A percentile compares a stretch with the other conserved stretches of the same genome.
These are phyloP conservation scores for Hamamelis virginiana DNA, from an alignment of 164 flowering plant species.

Conservation along the genomic window DNA sequence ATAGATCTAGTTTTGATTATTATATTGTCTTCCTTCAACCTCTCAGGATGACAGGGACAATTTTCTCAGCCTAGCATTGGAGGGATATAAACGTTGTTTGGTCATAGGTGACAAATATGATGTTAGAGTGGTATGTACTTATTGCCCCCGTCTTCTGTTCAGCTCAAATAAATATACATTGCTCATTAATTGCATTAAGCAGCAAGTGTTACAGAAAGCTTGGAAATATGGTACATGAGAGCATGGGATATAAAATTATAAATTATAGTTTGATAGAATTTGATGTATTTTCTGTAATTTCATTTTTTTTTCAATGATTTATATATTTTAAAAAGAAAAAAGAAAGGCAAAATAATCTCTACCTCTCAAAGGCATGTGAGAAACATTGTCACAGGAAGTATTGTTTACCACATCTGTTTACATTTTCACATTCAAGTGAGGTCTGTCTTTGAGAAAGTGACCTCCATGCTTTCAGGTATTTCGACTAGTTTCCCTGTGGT, in stretches of 20 bases:
- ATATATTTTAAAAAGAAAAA: too few species aligned
- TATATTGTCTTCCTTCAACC: constrained; percentile 12
- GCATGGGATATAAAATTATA: too few species aligned
- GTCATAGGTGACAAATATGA: constrained; percentile 90
- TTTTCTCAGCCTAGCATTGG: constrained; percentile 79
- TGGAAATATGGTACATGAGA: background rate
- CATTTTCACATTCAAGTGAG: background rate
- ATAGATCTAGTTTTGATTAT: constrained; percentile 1
- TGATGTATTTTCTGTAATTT: background rate
- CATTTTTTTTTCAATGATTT: too few species aligned
- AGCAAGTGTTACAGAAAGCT: background rate
- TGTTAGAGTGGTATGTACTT: constrained; percentile 72
- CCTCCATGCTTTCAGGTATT: constrained; percentile 67
- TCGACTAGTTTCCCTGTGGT: constrained; percentile 93
- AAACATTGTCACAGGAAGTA: too few species aligned
- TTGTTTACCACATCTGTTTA: background rate
- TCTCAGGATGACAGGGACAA: constrained; percentile 89
- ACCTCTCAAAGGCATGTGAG: too few species aligned
- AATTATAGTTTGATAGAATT: background rate
- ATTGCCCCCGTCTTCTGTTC: background rate
- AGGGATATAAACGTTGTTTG: constrained; percentile 85
- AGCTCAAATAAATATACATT: background rate
- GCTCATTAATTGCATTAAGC: background rate
- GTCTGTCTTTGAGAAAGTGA: background rate
- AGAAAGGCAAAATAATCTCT: too few species aligned